Evolutionary conservation across 148 eudicot genomes (phyloP).

Genomic region (Fagopyrum homotropicum): DNA sequence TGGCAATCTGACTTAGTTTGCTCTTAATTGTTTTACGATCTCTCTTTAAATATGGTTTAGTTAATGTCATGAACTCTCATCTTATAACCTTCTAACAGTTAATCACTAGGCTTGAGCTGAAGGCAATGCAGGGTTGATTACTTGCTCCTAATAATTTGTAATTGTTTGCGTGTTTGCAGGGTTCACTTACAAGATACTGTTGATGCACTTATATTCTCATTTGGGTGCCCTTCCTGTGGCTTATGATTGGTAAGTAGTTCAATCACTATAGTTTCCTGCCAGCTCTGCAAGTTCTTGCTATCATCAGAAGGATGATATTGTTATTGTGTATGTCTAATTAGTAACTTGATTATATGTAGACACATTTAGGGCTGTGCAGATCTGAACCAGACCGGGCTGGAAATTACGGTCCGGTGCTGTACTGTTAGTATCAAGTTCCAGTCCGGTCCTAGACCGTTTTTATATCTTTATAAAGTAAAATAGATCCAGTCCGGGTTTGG

Average conservation of each 20-base stretch:
- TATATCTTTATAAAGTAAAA: no score
- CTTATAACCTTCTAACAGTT: neutral
- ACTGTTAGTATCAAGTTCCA: no score
- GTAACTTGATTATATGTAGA: neutral
- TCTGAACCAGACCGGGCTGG: no score
- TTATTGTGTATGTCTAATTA: neutral
- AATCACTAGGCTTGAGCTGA: conserved; percentile 1
- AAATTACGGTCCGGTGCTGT: no score
- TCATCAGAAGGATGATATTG: neutral
- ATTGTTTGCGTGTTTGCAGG: conserved; percentile 34
- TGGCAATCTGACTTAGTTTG: neutral
- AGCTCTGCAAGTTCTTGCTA: neutral
- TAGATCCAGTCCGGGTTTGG: no score
- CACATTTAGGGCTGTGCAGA: neutral
- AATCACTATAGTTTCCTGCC: neutral
- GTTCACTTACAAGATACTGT: conserved; percentile 69
- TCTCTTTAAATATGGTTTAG: neutral
- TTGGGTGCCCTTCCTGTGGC: conserved; percentile 77
- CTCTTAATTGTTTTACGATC: neutral
- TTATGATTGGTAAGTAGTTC: conserved; percentile 53
- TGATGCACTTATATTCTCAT: conserved; percentile 76
- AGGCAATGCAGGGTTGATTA: neutral
- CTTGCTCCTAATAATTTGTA: conserved; percentile 7
- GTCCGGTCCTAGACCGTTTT: no score
- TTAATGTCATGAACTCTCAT: conserved; percentile 1